A percentile compares a stretch with the other conserved stretches of the same genome.
Conservation (phyloP, 2,329 filamentous ascomycete genomes). For the Microcyclospora tardicrescens region DNA sequence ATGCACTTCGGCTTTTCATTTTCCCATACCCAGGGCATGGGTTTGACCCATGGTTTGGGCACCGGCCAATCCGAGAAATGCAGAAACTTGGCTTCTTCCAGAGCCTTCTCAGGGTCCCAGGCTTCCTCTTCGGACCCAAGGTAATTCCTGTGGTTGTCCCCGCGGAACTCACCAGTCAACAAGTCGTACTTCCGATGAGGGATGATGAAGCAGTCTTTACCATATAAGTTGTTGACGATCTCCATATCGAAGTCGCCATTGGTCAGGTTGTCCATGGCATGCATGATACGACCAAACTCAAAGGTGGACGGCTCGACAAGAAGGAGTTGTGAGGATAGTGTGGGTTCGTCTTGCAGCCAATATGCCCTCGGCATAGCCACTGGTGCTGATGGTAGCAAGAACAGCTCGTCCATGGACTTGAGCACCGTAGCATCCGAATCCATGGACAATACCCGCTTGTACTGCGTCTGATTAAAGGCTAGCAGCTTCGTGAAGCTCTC, state of each 20-base stretch:
- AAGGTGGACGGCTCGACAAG: conserved; percentile 45
- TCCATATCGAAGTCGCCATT: conserved; percentile 51
- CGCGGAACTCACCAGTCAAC: conserved; percentile 50
- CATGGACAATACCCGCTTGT: conserved; percentile 42
- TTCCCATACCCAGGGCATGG: conserved; percentile 22
- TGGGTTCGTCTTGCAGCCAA: conserved; percentile 40
- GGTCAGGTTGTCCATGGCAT: conserved; percentile 13
- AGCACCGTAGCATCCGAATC: conserved; percentile 52
- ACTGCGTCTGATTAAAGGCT: conserved; percentile 53
- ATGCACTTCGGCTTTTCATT: conserved; percentile 29
- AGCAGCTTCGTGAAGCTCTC: conserved; percentile 54
- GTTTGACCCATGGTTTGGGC: conserved; percentile 49
- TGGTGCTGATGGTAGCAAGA: conserved; percentile 46
- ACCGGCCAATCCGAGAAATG: conserved; percentile 63
- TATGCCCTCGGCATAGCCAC: conserved; percentile 59
- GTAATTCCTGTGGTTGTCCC: conserved; percentile 38
- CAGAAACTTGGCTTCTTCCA: conserved; percentile 50
- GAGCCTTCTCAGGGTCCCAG: conserved; percentile 46
- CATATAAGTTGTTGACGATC: conserved; percentile 50
- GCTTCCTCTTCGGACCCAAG: conserved; percentile 35
- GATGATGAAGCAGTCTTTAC: conserved; percentile 44
- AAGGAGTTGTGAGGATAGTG: conserved; percentile 47
- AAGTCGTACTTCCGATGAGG: conserved; percentile 52
- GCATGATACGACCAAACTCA: conserved; percentile 35
- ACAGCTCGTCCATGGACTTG: conserved; percentile 54